phyloP scores from a whole-genome alignment of 352 stramenopile genomes.

The Globisporangium paroecandrum region DNA sequence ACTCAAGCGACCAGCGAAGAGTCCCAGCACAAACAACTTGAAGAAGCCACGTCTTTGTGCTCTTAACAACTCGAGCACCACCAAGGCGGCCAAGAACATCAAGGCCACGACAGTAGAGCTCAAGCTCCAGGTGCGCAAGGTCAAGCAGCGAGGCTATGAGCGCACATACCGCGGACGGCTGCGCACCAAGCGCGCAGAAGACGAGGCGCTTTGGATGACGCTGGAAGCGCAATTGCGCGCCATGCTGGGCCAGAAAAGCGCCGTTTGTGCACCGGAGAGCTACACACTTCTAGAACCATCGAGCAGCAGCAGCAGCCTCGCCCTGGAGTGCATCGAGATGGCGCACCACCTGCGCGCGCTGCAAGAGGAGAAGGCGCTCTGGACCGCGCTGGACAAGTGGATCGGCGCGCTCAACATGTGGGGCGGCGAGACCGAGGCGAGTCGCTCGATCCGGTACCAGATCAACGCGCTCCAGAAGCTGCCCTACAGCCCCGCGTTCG shows the following conservation, averaged over 20 bases:
- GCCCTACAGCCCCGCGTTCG: background rate
- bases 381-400: background rate
- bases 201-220: constrained; percentile 2
- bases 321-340: background rate
- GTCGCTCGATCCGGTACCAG: constrained; percentile 13
- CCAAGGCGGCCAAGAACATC: background rate
- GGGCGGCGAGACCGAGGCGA: constrained; percentile 6
- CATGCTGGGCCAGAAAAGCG: constrained; percentile 1
- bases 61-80: background rate
- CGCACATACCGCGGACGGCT: constrained; percentile 13
- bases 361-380: constrained; percentile 2
- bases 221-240: constrained; percentile 8
- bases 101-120: background rate
- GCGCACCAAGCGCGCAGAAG: constrained; percentile 1
- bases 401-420: constrained; percentile 9
- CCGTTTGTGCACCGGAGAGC: background rate
- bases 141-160: constrained; percentile 18
- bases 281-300: background rate
- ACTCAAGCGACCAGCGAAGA: background rate
- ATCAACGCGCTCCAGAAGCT: constrained; percentile 11
- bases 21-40: background rate
- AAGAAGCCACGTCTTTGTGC: background rate
- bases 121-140: background rate
- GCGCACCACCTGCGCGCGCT: background rate
- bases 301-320: background rate